phyloP scores from a whole-genome alignment of 768 basidiomycete genomes.

The Rubroboletus pulcherrimus region DNA sequence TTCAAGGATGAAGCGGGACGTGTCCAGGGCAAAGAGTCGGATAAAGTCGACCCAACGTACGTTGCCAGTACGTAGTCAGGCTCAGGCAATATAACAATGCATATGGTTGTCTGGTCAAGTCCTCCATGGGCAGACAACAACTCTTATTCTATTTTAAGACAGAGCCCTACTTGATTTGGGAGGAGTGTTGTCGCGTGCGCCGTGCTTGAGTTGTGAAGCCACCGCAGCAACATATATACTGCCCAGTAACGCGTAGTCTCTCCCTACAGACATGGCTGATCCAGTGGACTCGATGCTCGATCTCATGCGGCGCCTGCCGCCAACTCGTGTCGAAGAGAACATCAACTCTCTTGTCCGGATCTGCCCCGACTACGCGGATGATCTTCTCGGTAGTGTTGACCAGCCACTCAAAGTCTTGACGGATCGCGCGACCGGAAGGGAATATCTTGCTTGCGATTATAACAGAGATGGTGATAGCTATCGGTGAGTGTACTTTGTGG shows the following conservation, averaged over 20 bases:
- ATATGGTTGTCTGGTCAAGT: background rate
- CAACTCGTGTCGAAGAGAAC: constrained; percentile 83
- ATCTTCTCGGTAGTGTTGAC: constrained; percentile 92
- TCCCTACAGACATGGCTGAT: constrained; percentile 53
- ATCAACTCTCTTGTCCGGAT: constrained; percentile 76
- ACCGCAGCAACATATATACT: background rate
- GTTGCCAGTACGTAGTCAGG: background rate
- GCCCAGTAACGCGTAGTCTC: background rate
- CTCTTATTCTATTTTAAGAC: too few relatives aligned
- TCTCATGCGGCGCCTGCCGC: constrained; percentile 93
- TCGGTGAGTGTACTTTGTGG: constrained; percentile 39
- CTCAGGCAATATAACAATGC: background rate
- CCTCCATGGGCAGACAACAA: background rate
- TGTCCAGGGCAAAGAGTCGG: constrained; percentile 19
- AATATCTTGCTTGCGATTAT: constrained; percentile 93
- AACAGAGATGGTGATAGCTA: constrained; percentile 91
- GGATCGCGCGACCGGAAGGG: constrained; percentile 77
- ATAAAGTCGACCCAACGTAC: background rate
- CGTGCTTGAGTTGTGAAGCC: background rate
- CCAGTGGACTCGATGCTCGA: constrained; percentile 92
- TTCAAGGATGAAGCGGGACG: constrained; percentile 34
- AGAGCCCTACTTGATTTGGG: constrained; percentile 8
- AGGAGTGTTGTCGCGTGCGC: background rate
- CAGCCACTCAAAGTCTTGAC: constrained; percentile 81
- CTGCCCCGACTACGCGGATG: constrained; percentile 92